phyloP scores from a whole-genome alignment of 1,284 basidiomycete genomes.

The Trichosporon sp. region DNA sequence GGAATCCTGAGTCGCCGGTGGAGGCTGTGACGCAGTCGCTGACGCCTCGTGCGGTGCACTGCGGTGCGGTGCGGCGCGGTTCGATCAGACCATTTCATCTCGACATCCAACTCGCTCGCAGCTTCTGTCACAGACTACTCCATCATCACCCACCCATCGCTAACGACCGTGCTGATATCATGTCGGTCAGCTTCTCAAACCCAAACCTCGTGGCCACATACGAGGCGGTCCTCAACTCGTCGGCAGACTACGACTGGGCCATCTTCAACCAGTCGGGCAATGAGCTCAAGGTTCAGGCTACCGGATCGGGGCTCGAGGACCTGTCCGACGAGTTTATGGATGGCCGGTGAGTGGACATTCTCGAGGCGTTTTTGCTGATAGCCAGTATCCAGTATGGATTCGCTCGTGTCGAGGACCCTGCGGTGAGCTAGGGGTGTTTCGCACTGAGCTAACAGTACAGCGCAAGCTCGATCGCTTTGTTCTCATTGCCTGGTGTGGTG shows the following conservation, averaged over 20 bases:
- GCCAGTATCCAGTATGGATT: slow-evolving; percentile 90
- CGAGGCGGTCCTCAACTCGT: slow-evolving; percentile 68
- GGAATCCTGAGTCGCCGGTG: no score
- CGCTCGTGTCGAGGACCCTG: slow-evolving; percentile 77
- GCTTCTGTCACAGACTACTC: not conserved
- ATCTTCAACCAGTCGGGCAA: slow-evolving; percentile 77
- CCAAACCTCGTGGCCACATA: slow-evolving; percentile 69
- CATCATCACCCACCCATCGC: slow-evolving; percentile 1
- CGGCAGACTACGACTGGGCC: slow-evolving; percentile 71
- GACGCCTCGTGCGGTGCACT: not conserved
- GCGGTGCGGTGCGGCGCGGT: not conserved
- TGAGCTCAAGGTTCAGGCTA: slow-evolving; percentile 81
- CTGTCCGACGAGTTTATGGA: slow-evolving; percentile 91
- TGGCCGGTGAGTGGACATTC: slow-evolving; percentile 72
- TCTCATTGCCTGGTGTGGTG: slow-evolving; percentile 86
- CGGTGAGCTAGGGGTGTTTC: slow-evolving; percentile 52
- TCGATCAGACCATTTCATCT: not conserved
- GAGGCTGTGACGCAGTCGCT: not conserved
- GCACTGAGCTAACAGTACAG: slow-evolving; percentile 48
- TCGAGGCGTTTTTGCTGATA: no score
- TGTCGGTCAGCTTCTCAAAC: slow-evolving; percentile 45
- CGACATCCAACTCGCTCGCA: not conserved
- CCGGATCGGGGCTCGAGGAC: slow-evolving; percentile 81
- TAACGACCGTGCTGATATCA: slow-evolving; percentile 17
- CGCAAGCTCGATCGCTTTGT: slow-evolving; percentile 87